These are phyloP conservation scores for Xylariaceae sp. DNA, from an alignment of 2,329 filamentous ascomycete genomes.

Conservation along the genomic window DNA sequence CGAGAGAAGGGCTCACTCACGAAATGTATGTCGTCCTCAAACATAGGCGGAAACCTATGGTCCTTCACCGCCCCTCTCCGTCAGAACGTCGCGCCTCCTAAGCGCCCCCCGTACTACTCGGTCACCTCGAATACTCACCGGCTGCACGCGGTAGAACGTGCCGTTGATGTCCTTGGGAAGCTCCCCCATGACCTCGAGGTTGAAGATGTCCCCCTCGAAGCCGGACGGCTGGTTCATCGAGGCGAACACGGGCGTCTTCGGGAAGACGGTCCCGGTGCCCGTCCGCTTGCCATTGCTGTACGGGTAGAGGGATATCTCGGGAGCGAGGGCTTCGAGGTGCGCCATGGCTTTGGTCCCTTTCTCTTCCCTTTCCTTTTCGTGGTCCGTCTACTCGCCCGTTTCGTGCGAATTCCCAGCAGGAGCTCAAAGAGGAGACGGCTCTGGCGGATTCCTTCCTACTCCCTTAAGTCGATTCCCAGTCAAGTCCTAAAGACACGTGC, in stretches of 20 bases:
- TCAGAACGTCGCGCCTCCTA: no score
- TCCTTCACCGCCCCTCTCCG: constrained; percentile 26
- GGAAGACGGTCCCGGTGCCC: constrained; percentile 24
- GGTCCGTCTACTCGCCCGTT: no score
- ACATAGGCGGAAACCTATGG: constrained; percentile 45
- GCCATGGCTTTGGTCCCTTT: no score
- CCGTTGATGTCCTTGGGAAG: constrained; percentile 38
- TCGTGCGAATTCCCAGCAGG: no score
- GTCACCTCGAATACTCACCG: no score
- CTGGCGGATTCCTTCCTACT: no score
- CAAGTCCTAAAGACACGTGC: no score
- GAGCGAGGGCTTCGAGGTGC: constrained; percentile 27
- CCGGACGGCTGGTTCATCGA: constrained; percentile 31
- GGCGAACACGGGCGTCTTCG: constrained; percentile 25
- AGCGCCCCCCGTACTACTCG: no score
- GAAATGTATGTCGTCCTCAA: constrained; percentile 40
- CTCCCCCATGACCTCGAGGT: constrained; percentile 33
- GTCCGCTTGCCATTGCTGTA: constrained; percentile 22
- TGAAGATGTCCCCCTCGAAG: constrained; percentile 31
- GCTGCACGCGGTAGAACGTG: constrained; percentile 43
- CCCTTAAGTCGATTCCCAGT: no score
- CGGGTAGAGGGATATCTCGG: constrained; percentile 24
- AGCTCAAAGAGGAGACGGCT: no score
- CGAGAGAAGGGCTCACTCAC: constrained; percentile 9
- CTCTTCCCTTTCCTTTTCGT: no score